Conservation (phyloP, 306 rosid species). For the Prunus salicina region DNA sequence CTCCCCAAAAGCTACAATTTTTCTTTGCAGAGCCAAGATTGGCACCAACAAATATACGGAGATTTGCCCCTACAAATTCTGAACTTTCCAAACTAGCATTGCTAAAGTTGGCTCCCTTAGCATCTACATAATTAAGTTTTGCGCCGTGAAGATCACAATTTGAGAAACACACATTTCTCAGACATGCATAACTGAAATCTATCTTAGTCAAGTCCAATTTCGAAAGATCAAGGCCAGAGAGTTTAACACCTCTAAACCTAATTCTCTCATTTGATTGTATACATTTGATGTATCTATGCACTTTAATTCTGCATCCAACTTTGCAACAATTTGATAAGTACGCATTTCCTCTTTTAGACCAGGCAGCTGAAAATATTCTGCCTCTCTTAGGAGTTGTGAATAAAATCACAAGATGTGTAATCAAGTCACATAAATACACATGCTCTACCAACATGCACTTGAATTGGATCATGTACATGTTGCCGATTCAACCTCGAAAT, state of each 20-base stretch:
- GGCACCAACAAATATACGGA: background rate
- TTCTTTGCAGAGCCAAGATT: background rate
- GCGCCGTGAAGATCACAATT: background rate
- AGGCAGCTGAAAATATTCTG: constrained; percentile 69
- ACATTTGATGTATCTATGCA: constrained; percentile 76
- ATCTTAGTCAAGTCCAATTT: constrained; percentile 37
- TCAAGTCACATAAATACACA: too few relatives aligned
- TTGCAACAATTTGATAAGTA: constrained; percentile 42
- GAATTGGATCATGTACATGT: too few relatives aligned
- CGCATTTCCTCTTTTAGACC: constrained; percentile 63
- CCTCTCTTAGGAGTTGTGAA: constrained; percentile 64
- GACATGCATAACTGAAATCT: background rate
- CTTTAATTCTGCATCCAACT: constrained; percentile 52
- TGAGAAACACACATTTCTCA: background rate
- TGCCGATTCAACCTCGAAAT: too few relatives aligned
- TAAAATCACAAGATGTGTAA: background rate
- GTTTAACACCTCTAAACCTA: constrained; percentile 78
- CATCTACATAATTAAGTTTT: background rate
- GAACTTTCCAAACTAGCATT: background rate
- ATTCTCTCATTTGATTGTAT: constrained; percentile 61
- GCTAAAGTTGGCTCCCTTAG: background rate
- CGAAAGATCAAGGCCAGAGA: constrained; percentile 84
- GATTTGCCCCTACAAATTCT: background rate
- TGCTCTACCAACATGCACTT: too few relatives aligned
- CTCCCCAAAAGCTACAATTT: too few relatives aligned